A percentile compares a stretch with the other conserved stretches of the same genome.
These are phyloP conservation scores for Blastobotrys parvus DNA, from an alignment of 805 yeast genomes.

Conservation along the genomic window DNA sequence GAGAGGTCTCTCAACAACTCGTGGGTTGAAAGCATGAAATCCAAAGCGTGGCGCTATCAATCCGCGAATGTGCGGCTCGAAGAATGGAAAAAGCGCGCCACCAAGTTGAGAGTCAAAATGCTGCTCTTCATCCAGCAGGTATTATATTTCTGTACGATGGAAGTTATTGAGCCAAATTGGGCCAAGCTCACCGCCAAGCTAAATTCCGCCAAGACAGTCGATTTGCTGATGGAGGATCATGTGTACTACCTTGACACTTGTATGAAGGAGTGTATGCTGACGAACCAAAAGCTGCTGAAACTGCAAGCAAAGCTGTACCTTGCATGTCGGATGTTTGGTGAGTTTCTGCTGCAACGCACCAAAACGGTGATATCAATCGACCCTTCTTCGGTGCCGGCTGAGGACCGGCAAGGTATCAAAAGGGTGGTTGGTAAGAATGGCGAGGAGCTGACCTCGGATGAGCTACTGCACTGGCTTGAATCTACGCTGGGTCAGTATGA, in stretches of 20 bases:
- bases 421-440: conserved; percentile 16
- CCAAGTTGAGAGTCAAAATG: conserved; percentile 38
- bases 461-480: conserved; percentile 22
- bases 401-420: conserved; percentile 9
- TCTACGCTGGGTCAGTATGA: conserved; percentile 25
- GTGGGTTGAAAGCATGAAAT: conserved; percentile 62
- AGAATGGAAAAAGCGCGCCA: conserved; percentile 36
- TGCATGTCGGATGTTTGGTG: conserved; percentile 24
- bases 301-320: conserved; percentile 36
- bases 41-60: conserved; percentile 56
- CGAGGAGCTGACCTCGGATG: conserved; percentile 17
- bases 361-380: conserved; percentile 19
- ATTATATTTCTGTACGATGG: conserved; percentile 45
- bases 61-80: conserved; percentile 37
- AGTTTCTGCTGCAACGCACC: conserved; percentile 17
- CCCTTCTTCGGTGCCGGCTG: conserved; percentile 19
- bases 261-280: conserved; percentile 57
- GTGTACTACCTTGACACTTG: conserved; percentile 54
- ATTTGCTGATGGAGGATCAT: conserved; percentile 37
- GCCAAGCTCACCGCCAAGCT: conserved; percentile 29
- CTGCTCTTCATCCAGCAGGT: conserved; percentile 48
- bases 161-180: conserved; percentile 54
- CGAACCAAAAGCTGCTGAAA: conserved; percentile 46
- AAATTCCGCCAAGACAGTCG: conserved; percentile 31
- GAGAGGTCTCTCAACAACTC: conserved; percentile 52